A percentile compares a stretch with the other conserved stretches of the same genome.
phyloP scores from a whole-genome alignment of 2,329 filamentous ascomycete genomes.

The Escovopsis sp. region DNA sequence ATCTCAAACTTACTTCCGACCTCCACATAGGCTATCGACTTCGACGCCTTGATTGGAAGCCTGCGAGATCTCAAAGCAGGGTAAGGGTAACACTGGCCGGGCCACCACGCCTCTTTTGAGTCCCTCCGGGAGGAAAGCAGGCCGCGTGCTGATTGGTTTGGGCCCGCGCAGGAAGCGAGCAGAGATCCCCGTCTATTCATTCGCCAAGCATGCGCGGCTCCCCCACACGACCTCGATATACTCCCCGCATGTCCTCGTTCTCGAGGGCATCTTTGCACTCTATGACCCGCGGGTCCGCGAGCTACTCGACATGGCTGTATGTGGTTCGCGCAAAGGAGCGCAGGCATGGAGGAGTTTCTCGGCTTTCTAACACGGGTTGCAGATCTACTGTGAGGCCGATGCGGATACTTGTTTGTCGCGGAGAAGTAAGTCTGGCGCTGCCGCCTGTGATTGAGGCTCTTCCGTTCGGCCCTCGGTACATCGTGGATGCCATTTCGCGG shows the following conservation, averaged over 20 bases:
- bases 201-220: slow-evolving; percentile 73
- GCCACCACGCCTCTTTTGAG: too few relatives aligned
- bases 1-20: too few relatives aligned
- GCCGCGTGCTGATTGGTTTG: slow-evolving; percentile 1
- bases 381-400: slow-evolving; percentile 95
- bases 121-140: too few relatives aligned
- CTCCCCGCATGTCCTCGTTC: slow-evolving; percentile 84
- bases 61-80: slow-evolving; percentile 79
- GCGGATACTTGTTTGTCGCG: slow-evolving; percentile 83
- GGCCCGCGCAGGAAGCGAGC: slow-evolving; percentile 51
- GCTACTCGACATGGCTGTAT: slow-evolving; percentile 76
- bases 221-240: slow-evolving; percentile 77
- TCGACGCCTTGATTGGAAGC: slow-evolving; percentile 69
- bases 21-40: slow-evolving; percentile 61
- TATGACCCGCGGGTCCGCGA: slow-evolving; percentile 77
- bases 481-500: too few relatives aligned
- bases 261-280: slow-evolving; percentile 92
- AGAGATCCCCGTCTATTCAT: slow-evolving; percentile 90
- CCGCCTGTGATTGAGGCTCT: too few relatives aligned
- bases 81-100: slow-evolving; percentile 56
- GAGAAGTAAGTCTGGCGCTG: slow-evolving; percentile 48
- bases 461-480: too few relatives aligned
- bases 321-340: slow-evolving; percentile 4
- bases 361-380: slow-evolving; percentile 3
- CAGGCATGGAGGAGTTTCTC: too few relatives aligned